Evolutionary conservation across 257 asterid genomes (phyloP).

Genomic region (Solanum paucissectum): DNA sequence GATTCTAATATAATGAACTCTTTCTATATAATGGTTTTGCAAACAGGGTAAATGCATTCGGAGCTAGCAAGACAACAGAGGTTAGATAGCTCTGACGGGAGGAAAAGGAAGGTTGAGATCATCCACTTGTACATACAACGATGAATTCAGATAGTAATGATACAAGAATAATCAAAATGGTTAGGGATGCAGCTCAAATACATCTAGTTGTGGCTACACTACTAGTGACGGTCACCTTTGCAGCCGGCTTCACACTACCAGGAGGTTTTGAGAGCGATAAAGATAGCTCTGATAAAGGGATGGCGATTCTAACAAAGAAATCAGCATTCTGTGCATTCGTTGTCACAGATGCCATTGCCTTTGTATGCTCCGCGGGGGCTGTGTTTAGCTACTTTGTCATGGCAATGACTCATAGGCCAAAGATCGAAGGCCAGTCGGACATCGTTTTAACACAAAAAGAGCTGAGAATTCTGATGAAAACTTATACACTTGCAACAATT

Average conservation of each 20-base stretch:
- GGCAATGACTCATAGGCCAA: background rate
- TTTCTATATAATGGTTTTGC: background rate
- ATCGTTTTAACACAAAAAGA: background rate
- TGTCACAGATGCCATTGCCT: background rate
- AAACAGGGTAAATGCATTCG: background rate
- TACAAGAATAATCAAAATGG: background rate
- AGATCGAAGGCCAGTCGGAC: no score
- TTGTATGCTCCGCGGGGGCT: constrained; percentile 1
- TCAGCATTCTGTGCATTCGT: constrained; percentile 10
- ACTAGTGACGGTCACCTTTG: background rate
- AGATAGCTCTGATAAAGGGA: background rate
- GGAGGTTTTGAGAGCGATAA: constrained; percentile 4
- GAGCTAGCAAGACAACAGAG: background rate
- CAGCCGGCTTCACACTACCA: constrained; percentile 6
- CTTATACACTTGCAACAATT: rapidly evolving
- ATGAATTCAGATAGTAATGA: background rate
- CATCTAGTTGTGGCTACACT: background rate
- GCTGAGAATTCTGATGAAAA: rapidly evolving
- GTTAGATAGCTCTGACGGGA: background rate
- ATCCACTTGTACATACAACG: background rate
- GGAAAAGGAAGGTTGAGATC: background rate
- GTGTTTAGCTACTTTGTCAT: background rate
- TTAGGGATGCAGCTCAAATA: background rate
- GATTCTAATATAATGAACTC: background rate
- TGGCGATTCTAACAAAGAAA: constrained; percentile 3